Evolutionary conservation across 2,329 filamentous ascomycete genomes (phyloP), one percentile per base, ranked within the genome.

Genomic region (Davidsoniella neocaledoniae): DNA sequence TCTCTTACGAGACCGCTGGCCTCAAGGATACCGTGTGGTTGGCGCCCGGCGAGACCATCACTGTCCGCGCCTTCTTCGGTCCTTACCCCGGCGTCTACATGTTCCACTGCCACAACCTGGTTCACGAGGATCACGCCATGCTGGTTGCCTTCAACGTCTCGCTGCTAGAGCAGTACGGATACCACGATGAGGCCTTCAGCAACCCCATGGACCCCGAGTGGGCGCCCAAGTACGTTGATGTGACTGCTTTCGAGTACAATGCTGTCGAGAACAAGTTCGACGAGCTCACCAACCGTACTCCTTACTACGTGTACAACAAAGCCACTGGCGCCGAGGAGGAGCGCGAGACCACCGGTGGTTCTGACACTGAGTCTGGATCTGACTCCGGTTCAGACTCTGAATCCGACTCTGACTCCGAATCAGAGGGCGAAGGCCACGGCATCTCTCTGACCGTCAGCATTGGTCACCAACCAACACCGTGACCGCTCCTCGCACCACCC

Each of bases 1-100:
- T 65, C 53, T 65, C 70, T 0, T 78, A 78, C 55, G 75, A 79
- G 60, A 61, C 63, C 2, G 68, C 65, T 0, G 74, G 71, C 0
- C 65, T 76, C 16, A 77, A 78, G 59, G 74, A 79, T 55, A 70
- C 76, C 1, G 72, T 77, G 2, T 72, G 72, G 65, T 63, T 79
- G 1, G 70, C 66, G 8, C 61, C 60, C 0, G 67, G 67, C 16
- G 74, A 78, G 60, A 67, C 61, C 1, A 69, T 72, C 10, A 62
- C 64, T 5, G 71, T 74, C 0, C 64, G 72, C 39, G 72, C 71
- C 1, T 63, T 68, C 55, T 75, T 70, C 55, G 66, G 67, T 2
- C 72, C 72, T 0, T 74, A 68, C 67, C 67, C 71, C 48, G 75
- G 74, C 7, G 61, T 68, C 2, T 69, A 70, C 60, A 68, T 69